Percentiles rank a stretch among this genome's conserved stretches.
Evolutionary conservation across 2,329 filamentous ascomycete species (phyloP).

Genomic region (Metarhizium album): DNA sequence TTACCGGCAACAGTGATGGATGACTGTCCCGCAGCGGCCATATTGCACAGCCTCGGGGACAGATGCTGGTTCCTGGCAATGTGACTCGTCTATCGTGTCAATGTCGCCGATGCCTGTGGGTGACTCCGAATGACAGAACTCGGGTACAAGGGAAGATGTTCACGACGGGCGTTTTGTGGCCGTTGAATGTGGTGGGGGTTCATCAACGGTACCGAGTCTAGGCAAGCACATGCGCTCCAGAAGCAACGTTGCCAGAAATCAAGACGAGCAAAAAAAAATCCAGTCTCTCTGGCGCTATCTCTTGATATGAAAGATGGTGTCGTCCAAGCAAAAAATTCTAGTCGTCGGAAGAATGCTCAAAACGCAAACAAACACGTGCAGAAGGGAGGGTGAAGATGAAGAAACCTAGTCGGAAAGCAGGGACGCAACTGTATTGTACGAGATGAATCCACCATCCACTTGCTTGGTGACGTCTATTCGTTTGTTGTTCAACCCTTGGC

Average conservation of each 20-base stretch:
- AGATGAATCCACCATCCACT: background rate
- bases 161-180: background rate
- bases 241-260: background rate
- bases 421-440: background rate
- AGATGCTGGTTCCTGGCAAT: background rate
- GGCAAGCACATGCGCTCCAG: background rate
- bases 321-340: constrained; percentile 4
- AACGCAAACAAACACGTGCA: constrained; percentile 4
- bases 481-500: constrained; percentile 9
- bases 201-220: background rate
- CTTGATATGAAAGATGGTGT: background rate
- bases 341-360: constrained; percentile 6
- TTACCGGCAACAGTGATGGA: constrained; percentile 50
- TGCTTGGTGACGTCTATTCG: constrained; percentile 6
- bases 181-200: background rate
- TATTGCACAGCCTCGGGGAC: constrained; percentile 8
- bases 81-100: background rate
- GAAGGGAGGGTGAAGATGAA: background rate
- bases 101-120: background rate
- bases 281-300: background rate
- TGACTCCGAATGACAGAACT: background rate
- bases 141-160: background rate
- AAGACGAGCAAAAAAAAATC: constrained; percentile 3
- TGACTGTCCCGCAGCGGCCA: constrained; percentile 27
- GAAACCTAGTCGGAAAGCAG: background rate